phyloP scores from a whole-genome alignment of 495 filamentous ascomycete species.

The Aspergillus nidulans region DNA sequence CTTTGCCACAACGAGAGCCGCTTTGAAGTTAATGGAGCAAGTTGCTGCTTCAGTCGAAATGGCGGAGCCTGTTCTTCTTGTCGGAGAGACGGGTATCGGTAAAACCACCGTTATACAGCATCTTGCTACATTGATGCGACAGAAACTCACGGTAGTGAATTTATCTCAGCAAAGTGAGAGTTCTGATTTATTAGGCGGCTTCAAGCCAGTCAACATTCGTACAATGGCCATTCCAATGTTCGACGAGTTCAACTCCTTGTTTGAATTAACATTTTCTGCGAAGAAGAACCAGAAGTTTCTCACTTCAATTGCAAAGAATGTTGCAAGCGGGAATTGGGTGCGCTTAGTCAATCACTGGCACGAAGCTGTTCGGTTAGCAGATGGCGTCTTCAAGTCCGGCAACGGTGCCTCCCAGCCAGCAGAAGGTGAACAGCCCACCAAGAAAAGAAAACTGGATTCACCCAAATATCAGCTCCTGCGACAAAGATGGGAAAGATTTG shows the following conservation, averaged over 20 bases:
- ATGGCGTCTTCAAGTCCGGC: slow-evolving; percentile 55
- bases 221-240: slow-evolving; percentile 85
- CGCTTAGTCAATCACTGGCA: slow-evolving; percentile 80
- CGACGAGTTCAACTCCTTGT: slow-evolving; percentile 88
- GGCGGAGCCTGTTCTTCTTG: slow-evolving; percentile 83
- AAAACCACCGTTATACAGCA: slow-evolving; percentile 96
- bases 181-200: slow-evolving; percentile 88
- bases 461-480: slow-evolving; percentile 60
- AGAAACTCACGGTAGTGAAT: slow-evolving; percentile 85
- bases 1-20: slow-evolving; percentile 44
- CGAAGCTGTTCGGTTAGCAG: slow-evolving; percentile 80
- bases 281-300: slow-evolving; percentile 85
- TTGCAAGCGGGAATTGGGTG: slow-evolving; percentile 78
- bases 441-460: slow-evolving; percentile 78
- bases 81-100: slow-evolving; percentile 96
- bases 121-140: slow-evolving; percentile 72
- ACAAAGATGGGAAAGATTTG: slow-evolving; percentile 76
- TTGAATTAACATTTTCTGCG: slow-evolving; percentile 75
- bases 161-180: slow-evolving; percentile 96
- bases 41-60: slow-evolving; percentile 76
- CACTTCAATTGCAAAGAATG: slow-evolving; percentile 69
- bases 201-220: slow-evolving; percentile 89
- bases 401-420: slow-evolving; percentile 25
- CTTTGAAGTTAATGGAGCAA: slow-evolving; percentile 63
- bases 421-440: slow-evolving; percentile 61